Evolutionary conservation across 208 protist species (phyloP), one percentile per base, ranked within the genome.

Genomic region (Trypanosomatidae sp.): DNA sequence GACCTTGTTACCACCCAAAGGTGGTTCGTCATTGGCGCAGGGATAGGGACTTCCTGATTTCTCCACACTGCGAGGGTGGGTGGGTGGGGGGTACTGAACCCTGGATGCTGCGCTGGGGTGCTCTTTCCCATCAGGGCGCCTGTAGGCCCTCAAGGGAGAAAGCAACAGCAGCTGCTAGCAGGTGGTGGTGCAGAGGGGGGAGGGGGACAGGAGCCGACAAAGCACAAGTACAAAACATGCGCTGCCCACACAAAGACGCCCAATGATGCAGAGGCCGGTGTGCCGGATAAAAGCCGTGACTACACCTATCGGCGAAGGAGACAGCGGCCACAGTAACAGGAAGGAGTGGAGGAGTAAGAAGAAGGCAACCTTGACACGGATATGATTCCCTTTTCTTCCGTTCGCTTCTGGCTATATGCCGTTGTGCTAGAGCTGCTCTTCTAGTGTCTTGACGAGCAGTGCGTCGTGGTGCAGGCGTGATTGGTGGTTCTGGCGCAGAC

Each of bases 401-500:
- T 33, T 30, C 62, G 5, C 25, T 41, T 41, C n/a, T 25, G 30
- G 5, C 12, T 28, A 1, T n/a, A 65, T 6, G 10, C 3, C 15
- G 44, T 9, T 25, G 60, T 46, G 30, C 39, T 78, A 91, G 9
- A 96, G 78, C 36, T 82, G 49, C 67, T 91, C 84, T 30, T 83
- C 73, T 30, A 96, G 53, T 46, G 83, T 92, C 73, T 94, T 91
- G 22, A 90, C 66, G n/a, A 97, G 59, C 25, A 86, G 79, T 7
- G 83, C 89, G n/a, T 94, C 87, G 71, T 97, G 75, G 56, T 97
- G 90, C 49, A 80, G 58, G 17, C 86, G 81, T n/a, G 85, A 93
- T 25, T 71, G 71, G n/a, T 69, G 71, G 46, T 92, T 90, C 77
- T 95, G 83, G n/a, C 83, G 81, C 62, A 97, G 79, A 6, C 85